A percentile compares a stretch with the other conserved stretches of the same genome.
phyloP scores from a whole-genome alignment of 257 asterid genomes.

The Nicotiana paniculata region DNA sequence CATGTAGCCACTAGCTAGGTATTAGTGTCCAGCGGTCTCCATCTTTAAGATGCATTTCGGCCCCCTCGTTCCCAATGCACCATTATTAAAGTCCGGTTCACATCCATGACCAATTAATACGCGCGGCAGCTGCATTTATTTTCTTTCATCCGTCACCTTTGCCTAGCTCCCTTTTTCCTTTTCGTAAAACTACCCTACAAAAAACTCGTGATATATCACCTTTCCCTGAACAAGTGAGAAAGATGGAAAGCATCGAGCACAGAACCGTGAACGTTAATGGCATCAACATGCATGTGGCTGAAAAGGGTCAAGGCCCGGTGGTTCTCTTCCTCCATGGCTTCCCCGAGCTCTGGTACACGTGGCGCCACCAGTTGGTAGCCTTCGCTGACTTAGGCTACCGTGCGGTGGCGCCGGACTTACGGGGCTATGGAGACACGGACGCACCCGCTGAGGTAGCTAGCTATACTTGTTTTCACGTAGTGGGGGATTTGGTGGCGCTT shows the following conservation, averaged over 20 bases:
- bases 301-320: slow-evolving; percentile 57
- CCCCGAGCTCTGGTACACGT: slow-evolving; percentile 87
- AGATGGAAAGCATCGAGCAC: slow-evolving; percentile 58
- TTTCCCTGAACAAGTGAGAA: not conserved
- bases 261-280: slow-evolving; percentile 50
- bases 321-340: slow-evolving; percentile 91
- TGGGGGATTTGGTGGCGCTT: slow-evolving; percentile 72
- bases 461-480: slow-evolving; percentile 62
- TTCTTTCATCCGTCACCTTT: not conserved
- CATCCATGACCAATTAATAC: not conserved
- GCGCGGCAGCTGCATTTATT: not conserved
- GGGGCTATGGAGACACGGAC: slow-evolving; percentile 75
- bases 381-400: slow-evolving; percentile 65
- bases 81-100: not conserved
- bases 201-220: not conserved
- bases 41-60: no score
- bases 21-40: no score
- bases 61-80: not conserved
- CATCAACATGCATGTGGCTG: slow-evolving; percentile 80
- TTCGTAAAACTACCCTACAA: not conserved
- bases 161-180: not conserved
- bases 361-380: slow-evolving; percentile 79
- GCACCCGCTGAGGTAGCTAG: slow-evolving; percentile 35
- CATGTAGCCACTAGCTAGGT: no score
- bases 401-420: slow-evolving; percentile 88